Percentiles rank a stretch among this genome's conserved stretches.
phyloP scores from a whole-genome alignment of 208 protist genomes.

The Trypanosoma lewisi region DNA sequence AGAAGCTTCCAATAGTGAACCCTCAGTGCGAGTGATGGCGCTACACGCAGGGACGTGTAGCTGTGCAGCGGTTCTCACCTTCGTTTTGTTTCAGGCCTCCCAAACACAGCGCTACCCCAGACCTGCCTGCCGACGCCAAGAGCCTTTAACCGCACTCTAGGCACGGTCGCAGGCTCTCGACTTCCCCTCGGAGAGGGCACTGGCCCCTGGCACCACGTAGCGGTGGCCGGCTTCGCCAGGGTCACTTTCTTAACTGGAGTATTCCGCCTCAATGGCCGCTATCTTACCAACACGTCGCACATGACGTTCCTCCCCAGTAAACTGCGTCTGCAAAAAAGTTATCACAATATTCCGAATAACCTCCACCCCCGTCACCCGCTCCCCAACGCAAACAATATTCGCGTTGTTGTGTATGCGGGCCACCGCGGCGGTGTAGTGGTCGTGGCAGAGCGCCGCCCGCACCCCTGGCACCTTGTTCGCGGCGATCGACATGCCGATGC shows the following conservation, averaged over 20 bases:
- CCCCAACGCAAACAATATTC: slow-evolving; percentile 91
- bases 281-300: slow-evolving; percentile 64
- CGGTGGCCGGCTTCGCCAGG: too few relatives aligned
- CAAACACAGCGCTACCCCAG: background rate
- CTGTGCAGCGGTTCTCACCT: too few relatives aligned
- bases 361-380: slow-evolving; percentile 75
- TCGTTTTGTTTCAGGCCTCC: too few relatives aligned
- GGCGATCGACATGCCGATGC: slow-evolving; percentile 95
- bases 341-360: slow-evolving; percentile 85
- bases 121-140: too few relatives aligned
- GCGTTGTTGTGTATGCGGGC: slow-evolving; percentile 91
- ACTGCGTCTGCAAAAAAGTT: slow-evolving; percentile 81
- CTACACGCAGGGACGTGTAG: too few relatives aligned
- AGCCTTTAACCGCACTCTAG: too few relatives aligned
- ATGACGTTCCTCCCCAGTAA: slow-evolving; percentile 82
- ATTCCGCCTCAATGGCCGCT: slow-evolving; percentile 11
- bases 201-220: too few relatives aligned
- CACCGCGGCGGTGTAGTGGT: slow-evolving; percentile 88
- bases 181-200: too few relatives aligned
- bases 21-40: too few relatives aligned
- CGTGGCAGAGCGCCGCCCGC: slow-evolving; percentile 92
- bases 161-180: too few relatives aligned
- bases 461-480: slow-evolving; percentile 94
- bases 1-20: too few relatives aligned
- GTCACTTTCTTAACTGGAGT: background rate